Base-by-base conservation (phyloP, 257 asterid genomes). In the Eustoma russellianum region DNA sequence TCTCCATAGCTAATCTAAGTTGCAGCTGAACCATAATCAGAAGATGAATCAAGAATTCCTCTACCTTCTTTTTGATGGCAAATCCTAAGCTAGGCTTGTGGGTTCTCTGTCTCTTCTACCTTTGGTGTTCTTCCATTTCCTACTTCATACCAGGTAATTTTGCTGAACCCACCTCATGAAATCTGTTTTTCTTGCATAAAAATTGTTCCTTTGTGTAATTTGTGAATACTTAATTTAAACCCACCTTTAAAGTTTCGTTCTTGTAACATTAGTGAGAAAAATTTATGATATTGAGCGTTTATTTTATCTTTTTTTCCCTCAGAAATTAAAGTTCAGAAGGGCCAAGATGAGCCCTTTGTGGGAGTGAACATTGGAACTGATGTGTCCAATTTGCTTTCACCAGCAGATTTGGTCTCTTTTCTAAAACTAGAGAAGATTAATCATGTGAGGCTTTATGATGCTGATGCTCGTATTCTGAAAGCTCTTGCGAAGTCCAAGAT, bases 291-390 rank as follows among this genome's bases (percentile, higher is more conserved):
- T 49, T 40, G n/a, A 40, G 50, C 12, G 48, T 16, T 34, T 24
- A 24, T 33, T 14, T 13, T 12, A 51, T 50, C 43, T 38, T 38
- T 38, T 55, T 4, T 24, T 24, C 72, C 45, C 62, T 79, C 88
- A 82, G 95, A 56, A 48, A 63, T 74, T 46, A 76, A 72, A 61
- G 87, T 62, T 14, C 93, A 81, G 74, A 82, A 56, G 46, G 73
- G 68, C 9, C 76, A 64, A 63, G 88, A 83, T 41, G 92, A 77
- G 67, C 94, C 97, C 0, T 83, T 71, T 60, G 95, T 92, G 28
- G 99, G 99, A 30, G 94, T 92, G 59, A 92, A 85, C 78, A 71
- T 92, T 18, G 97, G 99, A 63, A 88, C 93, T 9, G 99, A 88
- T 61, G 85, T 88, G 33, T 75, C 97, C 2, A 81, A 85, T 69